Evolutionary conservation across 2,329 filamentous ascomycete species (phyloP), one percentile per base, ranked within the genome.

Genomic region (Juglanconis oblonga): DNA sequence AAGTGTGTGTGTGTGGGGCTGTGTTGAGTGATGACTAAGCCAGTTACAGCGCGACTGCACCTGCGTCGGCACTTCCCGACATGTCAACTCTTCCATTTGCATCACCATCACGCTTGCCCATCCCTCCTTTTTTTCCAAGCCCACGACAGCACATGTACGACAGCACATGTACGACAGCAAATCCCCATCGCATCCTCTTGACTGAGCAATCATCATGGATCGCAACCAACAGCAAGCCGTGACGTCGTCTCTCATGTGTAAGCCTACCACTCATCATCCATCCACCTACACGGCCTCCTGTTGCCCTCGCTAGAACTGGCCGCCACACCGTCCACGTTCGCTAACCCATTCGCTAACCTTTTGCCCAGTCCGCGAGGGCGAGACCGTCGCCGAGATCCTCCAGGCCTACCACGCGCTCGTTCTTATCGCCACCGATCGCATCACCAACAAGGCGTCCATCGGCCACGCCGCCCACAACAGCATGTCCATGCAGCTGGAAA

Each of bases 321-420:
- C 17, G 17, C 17, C 17, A 24, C n/a, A n/a, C n/a, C n/a, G n/a
- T n/a, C n/a, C 9, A 29, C 29, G 52, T 9, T 29, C 29, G 50
- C 31, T 49, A 4, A 58, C 64, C 64, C 17, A 24, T 31, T 48
- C 36, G 17, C 45, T 31, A 42, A 65, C 14, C 29, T 66, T 10
- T 8, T 9, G 5, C 9, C 1, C 68, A 81, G 80, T 82, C 59
- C 76, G 77, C 38, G 74, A 81, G 62, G 71, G 80, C 40, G 72
- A 72, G 55, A 71, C 73, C 47, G 73, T 81, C 17, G 79, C 79
- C 49, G 72, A 73, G 38, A 73, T 81, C 61, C 72, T 82, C 36
- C 71, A 72, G 6, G 75, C 74, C 55, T 81, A 79, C 64, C 72
- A 74, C 58, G 76, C 77, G 59, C 70, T 82, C 38, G 67, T 81